Percentiles rank a stretch among this genome's conserved stretches.
phyloP scores from a whole-genome alignment of 371 early-diverging fungal species.

The Capniomyces stellatus region DNA sequence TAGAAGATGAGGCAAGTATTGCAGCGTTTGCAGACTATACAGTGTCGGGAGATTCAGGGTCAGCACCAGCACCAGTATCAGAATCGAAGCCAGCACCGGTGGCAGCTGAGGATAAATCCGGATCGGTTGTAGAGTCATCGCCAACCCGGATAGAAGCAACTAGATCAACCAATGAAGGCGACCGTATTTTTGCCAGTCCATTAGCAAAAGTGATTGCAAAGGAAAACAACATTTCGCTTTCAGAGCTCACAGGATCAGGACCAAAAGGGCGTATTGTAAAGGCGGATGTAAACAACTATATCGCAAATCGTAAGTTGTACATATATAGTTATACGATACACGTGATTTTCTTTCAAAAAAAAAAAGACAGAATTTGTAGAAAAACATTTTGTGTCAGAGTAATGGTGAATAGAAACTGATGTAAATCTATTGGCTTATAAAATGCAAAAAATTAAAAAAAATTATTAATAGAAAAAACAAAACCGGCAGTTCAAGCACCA shows the following conservation, averaged over 20 bases:
- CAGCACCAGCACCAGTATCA: slow-evolving; percentile 12
- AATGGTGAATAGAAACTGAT: no score
- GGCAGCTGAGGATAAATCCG: slow-evolving; percentile 23
- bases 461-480: neutral
- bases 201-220: slow-evolving; percentile 67
- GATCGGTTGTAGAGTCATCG: slow-evolving; percentile 26
- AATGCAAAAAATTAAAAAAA: slow-evolving; percentile 1
- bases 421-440: no score
- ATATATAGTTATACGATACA: no score
- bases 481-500: slow-evolving; percentile 5
- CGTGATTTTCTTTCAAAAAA: no score
- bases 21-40: slow-evolving; percentile 69
- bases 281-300: slow-evolving; percentile 65
- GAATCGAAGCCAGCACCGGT: slow-evolving; percentile 24
- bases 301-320: slow-evolving; percentile 12
- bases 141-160: slow-evolving; percentile 5
- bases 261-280: slow-evolving; percentile 82
- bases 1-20: slow-evolving; percentile 74
- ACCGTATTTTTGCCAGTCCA: slow-evolving; percentile 73
- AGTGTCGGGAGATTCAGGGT: slow-evolving; percentile 19
- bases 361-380: no score
- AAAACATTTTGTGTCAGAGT: no score
- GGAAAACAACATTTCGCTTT: slow-evolving; percentile 59
- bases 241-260: slow-evolving; percentile 68
- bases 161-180: slow-evolving; percentile 12